Evolutionary conservation across 2,329 filamentous ascomycete genomes (phyloP).

Genomic region (Daldinia eschscholtzii): DNA sequence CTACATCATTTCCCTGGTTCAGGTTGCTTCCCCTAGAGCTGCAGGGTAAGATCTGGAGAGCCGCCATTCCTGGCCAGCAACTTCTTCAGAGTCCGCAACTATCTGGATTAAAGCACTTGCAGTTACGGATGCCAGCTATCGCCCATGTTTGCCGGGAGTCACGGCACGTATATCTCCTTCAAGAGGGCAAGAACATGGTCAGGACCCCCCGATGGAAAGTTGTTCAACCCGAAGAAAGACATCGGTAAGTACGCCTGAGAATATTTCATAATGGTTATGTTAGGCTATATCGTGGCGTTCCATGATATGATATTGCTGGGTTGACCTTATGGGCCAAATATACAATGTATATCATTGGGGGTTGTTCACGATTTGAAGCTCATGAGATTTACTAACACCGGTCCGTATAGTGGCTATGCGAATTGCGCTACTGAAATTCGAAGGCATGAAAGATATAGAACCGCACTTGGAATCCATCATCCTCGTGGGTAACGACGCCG

Average conservation of each 20-base stretch:
- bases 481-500: too few species aligned
- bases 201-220: neutral
- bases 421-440: too few species aligned
- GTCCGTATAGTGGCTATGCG: neutral
- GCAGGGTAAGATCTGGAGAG: conserved; percentile 18
- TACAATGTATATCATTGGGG: too few species aligned
- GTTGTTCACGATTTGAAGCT: too few species aligned
- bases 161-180: neutral
- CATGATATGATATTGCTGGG: neutral
- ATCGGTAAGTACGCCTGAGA: neutral
- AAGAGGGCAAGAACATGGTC: neutral
- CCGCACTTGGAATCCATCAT: too few species aligned
- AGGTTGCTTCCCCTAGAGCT: conserved; percentile 2
- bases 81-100: neutral
- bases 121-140: neutral
- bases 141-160: conserved; percentile 9
- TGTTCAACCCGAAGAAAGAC: conserved; percentile 5
- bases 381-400: neutral
- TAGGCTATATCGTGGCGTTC: neutral
- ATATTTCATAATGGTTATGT: neutral
- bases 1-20: conserved; percentile 12
- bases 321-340: neutral
- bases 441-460: too few species aligned
- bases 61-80: conserved; percentile 11
- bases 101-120: neutral